phyloP scores from a whole-genome alignment of 495 filamentous ascomycete genomes.

The Eremomyces bilateralis region DNA sequence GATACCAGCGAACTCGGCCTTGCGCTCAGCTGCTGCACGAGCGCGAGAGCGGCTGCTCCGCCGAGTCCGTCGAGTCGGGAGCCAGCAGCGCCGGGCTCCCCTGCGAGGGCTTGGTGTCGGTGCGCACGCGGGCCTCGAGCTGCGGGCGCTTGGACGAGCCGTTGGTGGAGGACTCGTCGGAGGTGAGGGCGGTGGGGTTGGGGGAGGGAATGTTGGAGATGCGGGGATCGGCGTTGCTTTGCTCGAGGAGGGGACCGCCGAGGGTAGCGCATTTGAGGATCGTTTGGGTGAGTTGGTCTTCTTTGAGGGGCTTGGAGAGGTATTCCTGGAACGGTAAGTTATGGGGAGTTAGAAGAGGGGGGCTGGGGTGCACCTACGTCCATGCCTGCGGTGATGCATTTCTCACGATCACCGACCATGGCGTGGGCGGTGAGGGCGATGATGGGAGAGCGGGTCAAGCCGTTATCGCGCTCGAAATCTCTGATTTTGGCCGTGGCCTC shows the following conservation, averaged over 20 bases:
- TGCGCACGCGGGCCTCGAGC: slow-evolving; percentile 6
- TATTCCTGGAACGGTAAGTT: slow-evolving; percentile 37
- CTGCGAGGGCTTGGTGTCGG: neutral
- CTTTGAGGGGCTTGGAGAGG: slow-evolving; percentile 90
- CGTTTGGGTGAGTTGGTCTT: slow-evolving; percentile 95
- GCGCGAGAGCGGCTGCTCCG: too few relatives aligned
- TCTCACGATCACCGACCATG: slow-evolving; percentile 97
- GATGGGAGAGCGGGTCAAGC: slow-evolving; percentile 69
- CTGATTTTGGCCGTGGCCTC: slow-evolving; percentile 95
- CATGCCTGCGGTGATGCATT: slow-evolving; percentile 97
- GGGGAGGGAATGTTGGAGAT: slow-evolving; percentile 3
- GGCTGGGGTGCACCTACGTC: slow-evolving; percentile 27
- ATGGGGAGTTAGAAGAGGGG: neutral
- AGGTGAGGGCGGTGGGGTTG: neutral
- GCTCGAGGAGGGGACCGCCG: slow-evolving; percentile 65
- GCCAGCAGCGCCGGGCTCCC: slow-evolving; percentile 9
- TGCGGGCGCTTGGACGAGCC: neutral
- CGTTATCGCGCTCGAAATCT: slow-evolving; percentile 66
- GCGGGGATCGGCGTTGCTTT: slow-evolving; percentile 12
- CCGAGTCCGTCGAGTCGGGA: neutral
- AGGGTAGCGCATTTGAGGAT: slow-evolving; percentile 74
- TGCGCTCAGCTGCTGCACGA: too few relatives aligned
- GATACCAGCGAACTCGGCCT: too few relatives aligned
- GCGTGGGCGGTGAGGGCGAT: slow-evolving; percentile 96
- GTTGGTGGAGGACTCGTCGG: neutral